A percentile compares a stretch with the other conserved stretches of the same genome.
These are phyloP conservation scores for Tieghemiomyces parasiticus DNA, from an alignment of 192 early-diverging fungal genomes.

Conservation along the genomic window DNA sequence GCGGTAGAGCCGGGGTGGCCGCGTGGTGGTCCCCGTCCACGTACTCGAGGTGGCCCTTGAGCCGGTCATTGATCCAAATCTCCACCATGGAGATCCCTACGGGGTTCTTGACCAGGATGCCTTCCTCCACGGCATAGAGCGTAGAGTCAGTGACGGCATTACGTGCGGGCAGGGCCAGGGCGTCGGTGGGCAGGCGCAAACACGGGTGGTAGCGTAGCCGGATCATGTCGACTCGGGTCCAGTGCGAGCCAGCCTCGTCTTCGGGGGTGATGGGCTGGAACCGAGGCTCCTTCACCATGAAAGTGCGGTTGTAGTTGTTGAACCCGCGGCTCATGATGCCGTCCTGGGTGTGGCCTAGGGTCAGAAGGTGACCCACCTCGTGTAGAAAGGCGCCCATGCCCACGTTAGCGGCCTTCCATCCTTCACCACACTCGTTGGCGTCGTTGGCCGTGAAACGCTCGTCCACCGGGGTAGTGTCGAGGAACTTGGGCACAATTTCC, in stretches of 20 bases:
- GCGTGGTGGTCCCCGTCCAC: constrained; percentile 20
- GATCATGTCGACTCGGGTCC: constrained; percentile 43
- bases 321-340: constrained; percentile 50
- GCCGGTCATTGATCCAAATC: constrained; percentile 29
- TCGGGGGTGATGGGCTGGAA: constrained; percentile 27
- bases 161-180: constrained; percentile 16
- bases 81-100: constrained; percentile 43
- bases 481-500: constrained; percentile 36
- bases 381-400: constrained; percentile 62
- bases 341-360: constrained; percentile 37
- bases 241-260: constrained; percentile 45
- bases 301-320: constrained; percentile 49
- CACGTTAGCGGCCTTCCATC: constrained; percentile 46
- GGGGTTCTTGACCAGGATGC: constrained; percentile 18
- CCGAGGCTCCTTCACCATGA: constrained; percentile 40
- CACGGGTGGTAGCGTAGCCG: constrained; percentile 40
- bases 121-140: constrained; percentile 20
- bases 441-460: constrained; percentile 42
- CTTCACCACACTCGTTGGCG: constrained; percentile 35
- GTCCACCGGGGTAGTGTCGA: constrained; percentile 38
- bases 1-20: constrained; percentile 3
- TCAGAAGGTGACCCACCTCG: constrained; percentile 49
- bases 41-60: constrained; percentile 37
- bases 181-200: constrained; percentile 37
- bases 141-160: constrained; percentile 6